phyloP scores from a whole-genome alignment of 1,139 yeast genomes.

The Maudiozyma humilis region DNA sequence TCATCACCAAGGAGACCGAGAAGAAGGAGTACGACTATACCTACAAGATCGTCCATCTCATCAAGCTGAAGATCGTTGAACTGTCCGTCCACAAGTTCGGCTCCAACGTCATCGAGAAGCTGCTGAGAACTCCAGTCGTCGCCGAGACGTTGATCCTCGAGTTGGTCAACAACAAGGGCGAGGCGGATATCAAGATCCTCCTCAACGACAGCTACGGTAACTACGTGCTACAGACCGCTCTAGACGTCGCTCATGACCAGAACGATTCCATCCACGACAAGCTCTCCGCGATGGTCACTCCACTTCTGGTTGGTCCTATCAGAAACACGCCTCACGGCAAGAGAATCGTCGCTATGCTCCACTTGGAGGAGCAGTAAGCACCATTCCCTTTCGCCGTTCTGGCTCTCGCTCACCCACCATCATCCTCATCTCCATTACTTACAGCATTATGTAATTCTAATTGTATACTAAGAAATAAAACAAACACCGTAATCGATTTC shows the following conservation, averaged over 20 bases:
- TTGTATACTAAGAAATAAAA: background rate
- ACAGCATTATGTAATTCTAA: background rate
- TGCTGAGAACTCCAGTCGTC: constrained; percentile 53
- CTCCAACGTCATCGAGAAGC: constrained; percentile 89
- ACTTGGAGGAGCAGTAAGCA: constrained; percentile 5
- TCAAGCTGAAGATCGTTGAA: constrained; percentile 30
- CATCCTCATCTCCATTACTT: background rate
- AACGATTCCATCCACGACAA: constrained; percentile 36
- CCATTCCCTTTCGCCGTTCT: too few species aligned
- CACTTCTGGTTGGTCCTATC: constrained; percentile 43
- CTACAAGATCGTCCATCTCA: constrained; percentile 28
- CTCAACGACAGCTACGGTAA: constrained; percentile 65
- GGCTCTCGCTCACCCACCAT: background rate
- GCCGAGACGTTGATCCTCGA: constrained; percentile 37
- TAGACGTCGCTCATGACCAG: constrained; percentile 59
- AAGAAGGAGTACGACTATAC: constrained; percentile 27
- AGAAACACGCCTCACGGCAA: constrained; percentile 93
- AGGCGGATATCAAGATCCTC: constrained; percentile 40
- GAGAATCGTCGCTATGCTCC: constrained; percentile 44
- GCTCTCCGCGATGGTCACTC: constrained; percentile 50
- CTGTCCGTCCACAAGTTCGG: constrained; percentile 89
- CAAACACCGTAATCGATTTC: background rate
- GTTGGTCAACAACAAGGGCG: constrained; percentile 39
- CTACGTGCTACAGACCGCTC: constrained; percentile 79
- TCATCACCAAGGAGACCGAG: constrained; percentile 49